phyloP scores from a whole-genome alignment of 2,329 filamentous ascomycete genomes.

The Neonectria faginata region DNA sequence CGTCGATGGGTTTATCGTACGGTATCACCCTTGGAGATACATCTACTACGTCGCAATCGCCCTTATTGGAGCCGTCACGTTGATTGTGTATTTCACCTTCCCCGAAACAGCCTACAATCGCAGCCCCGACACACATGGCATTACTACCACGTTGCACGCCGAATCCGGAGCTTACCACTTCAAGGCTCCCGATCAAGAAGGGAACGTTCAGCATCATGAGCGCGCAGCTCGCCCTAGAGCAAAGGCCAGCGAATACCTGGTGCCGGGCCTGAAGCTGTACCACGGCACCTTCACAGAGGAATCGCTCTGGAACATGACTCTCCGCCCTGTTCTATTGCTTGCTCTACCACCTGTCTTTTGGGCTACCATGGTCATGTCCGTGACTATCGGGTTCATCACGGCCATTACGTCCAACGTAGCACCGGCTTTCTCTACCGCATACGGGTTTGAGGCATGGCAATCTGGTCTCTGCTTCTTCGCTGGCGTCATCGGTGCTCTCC shows the following conservation, averaged over 20 bases:
- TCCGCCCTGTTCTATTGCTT: slow-evolving; percentile 60
- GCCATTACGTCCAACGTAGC: slow-evolving; percentile 64
- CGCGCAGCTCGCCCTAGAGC: slow-evolving; percentile 1
- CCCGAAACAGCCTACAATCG: slow-evolving; percentile 63
- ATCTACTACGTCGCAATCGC: slow-evolving; percentile 62
- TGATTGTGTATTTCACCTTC: slow-evolving; percentile 63
- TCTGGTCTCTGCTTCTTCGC: slow-evolving; percentile 62
- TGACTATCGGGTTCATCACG: slow-evolving; percentile 64
- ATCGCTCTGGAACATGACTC: slow-evolving; percentile 52
- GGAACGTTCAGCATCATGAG: slow-evolving; percentile 22
- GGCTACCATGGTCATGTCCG: slow-evolving; percentile 63
- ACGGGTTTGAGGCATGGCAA: slow-evolving; percentile 56
- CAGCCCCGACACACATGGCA: slow-evolving; percentile 30
- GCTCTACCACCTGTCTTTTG: slow-evolving; percentile 63
- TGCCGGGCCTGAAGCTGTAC: slow-evolving; percentile 25
- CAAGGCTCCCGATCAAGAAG: slow-evolving; percentile 20
- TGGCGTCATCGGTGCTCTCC: slow-evolving; percentile 56
- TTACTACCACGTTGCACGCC: slow-evolving; percentile 17
- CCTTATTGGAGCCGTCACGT: slow-evolving; percentile 57
- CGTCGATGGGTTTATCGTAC: slow-evolving; percentile 59
- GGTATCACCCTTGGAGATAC: slow-evolving; percentile 58
- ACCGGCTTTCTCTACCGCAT: slow-evolving; percentile 52
- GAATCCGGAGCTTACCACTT: slow-evolving; percentile 24
- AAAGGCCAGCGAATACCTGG: slow-evolving; percentile 7
- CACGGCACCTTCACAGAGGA: slow-evolving; percentile 30